A percentile compares a stretch with the other conserved stretches of the same genome.
These are phyloP conservation scores for Monosporascus cannonballus DNA, from an alignment of 2,329 filamentous ascomycete species.

Conservation along the genomic window DNA sequence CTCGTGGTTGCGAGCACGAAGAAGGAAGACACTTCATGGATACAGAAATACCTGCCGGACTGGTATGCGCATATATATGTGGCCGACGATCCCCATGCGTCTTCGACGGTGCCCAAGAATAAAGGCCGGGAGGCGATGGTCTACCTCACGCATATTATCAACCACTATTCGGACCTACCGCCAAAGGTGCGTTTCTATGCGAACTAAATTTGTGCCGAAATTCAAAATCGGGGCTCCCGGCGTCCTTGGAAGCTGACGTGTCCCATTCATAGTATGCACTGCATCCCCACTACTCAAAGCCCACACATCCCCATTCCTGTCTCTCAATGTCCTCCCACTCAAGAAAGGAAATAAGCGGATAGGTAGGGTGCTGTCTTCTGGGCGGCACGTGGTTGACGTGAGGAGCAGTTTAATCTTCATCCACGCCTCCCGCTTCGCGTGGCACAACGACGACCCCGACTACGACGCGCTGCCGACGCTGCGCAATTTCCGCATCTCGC, in stretches of 20 bases:
- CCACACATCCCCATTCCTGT: too few relatives aligned
- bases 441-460: constrained; percentile 49
- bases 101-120: constrained; percentile 42
- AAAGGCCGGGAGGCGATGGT: constrained; percentile 49
- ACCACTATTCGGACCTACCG: constrained; percentile 41
- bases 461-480: constrained; percentile 49
- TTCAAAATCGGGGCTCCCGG: too few relatives aligned
- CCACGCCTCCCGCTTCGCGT: constrained; percentile 38
- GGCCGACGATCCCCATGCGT: constrained; percentile 41
- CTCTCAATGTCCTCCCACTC: too few relatives aligned
- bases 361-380: too few relatives aligned
- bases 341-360: too few relatives aligned
- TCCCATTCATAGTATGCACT: too few relatives aligned
- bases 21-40: constrained; percentile 32
- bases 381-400: too few relatives aligned
- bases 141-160: constrained; percentile 46
- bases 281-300: too few relatives aligned
- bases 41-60: constrained; percentile 32
- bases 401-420: not conserved
- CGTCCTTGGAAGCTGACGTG: too few relatives aligned
- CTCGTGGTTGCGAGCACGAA: constrained; percentile 27
- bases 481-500: constrained; percentile 39
- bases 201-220: not conserved
- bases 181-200: constrained; percentile 34
- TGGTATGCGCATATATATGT: constrained; percentile 51